Evolutionary conservation across 1,139 yeast species (phyloP).

Genomic region (Debaryomyces udenii): DNA sequence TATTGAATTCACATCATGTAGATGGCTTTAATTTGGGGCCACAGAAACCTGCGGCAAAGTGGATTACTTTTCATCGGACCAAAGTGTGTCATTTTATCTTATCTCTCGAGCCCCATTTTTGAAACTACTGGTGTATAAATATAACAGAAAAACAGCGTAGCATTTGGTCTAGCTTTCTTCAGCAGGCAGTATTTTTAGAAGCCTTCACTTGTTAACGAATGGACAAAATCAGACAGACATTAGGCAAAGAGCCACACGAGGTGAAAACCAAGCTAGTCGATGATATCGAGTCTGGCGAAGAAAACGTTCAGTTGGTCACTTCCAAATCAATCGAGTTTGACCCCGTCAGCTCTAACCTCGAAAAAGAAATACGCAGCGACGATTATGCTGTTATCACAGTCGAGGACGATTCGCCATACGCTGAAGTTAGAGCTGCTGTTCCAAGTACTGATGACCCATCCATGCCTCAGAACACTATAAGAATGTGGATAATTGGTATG

Average conservation of each 20-base stretch:
- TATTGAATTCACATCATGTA: no score
- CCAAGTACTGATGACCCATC: constrained; percentile 60
- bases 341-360: constrained; percentile 35
- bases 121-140: no score
- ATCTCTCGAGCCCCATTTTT: no score
- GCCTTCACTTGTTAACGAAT: not conserved
- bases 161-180: no score
- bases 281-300: constrained; percentile 6
- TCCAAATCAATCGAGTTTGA: constrained; percentile 40
- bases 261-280: constrained; percentile 1
- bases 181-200: no score
- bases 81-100: no score
- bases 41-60: no score
- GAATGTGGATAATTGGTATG: constrained; percentile 62
- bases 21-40: no score
- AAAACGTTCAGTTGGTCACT: constrained; percentile 10
- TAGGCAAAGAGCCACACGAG: not conserved
- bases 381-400: constrained; percentile 47
- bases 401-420: constrained; percentile 63
- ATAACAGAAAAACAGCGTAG: no score
- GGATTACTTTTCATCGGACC: no score
- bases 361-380: constrained; percentile 33
- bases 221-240: constrained; percentile 2
- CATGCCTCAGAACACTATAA: constrained; percentile 60
- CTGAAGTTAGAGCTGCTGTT: constrained; percentile 72